A percentile compares a stretch with the other conserved stretches of the same genome.
These are phyloP conservation scores for Auricularia auricula-judae DNA, from an alignment of 768 basidiomycete genomes.

Conservation along the genomic window DNA sequence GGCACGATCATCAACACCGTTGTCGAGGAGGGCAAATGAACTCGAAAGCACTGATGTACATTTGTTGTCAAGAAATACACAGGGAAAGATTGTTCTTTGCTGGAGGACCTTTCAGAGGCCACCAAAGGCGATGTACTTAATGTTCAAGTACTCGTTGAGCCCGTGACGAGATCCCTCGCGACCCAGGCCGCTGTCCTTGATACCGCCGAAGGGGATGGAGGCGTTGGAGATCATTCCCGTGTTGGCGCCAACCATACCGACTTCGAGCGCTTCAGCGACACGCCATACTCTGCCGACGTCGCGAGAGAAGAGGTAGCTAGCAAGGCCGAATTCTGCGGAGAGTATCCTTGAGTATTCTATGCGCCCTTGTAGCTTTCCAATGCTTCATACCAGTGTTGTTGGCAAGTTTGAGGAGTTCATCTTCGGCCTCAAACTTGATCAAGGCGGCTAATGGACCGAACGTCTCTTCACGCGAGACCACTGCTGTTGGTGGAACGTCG, in stretches of 20 bases:
- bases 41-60: conserved; percentile 20
- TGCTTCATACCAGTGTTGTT: conserved; percentile 39
- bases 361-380: not conserved
- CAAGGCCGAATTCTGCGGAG: conserved; percentile 58
- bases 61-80: not conserved
- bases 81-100: not conserved
- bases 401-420: conserved; percentile 78
- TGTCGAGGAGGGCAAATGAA: conserved; percentile 44
- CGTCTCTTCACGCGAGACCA: conserved; percentile 75
- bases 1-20: conserved; percentile 75
- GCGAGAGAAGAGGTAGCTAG: conserved; percentile 85
- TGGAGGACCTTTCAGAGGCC: conserved; percentile 33
- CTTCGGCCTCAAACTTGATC: conserved; percentile 86
- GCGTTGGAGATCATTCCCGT: conserved; percentile 72
- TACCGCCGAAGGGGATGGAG: conserved; percentile 77
- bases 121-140: conserved; percentile 73
- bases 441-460: conserved; percentile 89
- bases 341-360: not conserved
- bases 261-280: conserved; percentile 88
- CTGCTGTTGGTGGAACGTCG: conserved; percentile 63
- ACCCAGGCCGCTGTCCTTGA: conserved; percentile 84
- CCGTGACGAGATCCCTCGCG: conserved; percentile 78
- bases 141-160: conserved; percentile 80
- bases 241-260: conserved; percentile 85
- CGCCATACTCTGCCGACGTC: conserved; percentile 89